Percentiles rank a stretch among this genome's conserved stretches.
phyloP scores from a whole-genome alignment of 176 grass and related monocot species.

The Calamus simplicifolius region DNA sequence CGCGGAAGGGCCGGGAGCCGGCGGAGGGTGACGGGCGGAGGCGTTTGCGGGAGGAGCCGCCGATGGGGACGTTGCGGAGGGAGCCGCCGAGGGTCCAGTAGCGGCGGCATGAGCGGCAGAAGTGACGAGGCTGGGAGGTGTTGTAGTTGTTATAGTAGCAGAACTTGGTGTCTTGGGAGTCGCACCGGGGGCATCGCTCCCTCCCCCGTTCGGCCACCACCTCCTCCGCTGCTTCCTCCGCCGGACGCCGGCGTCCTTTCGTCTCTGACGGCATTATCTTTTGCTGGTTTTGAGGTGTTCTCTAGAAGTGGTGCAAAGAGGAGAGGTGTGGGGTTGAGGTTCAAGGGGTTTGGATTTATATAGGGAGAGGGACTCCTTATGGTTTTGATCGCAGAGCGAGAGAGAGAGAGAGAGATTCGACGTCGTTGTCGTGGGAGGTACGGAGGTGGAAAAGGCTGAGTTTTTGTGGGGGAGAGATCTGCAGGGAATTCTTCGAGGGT shows the following conservation, averaged over 20 bases:
- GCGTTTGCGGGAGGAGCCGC: slow-evolving; percentile 85
- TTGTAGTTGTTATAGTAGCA: slow-evolving; percentile 99
- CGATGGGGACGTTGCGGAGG: slow-evolving; percentile 90
- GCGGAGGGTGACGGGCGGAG: slow-evolving; percentile 28
- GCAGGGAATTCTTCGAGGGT: too few species aligned
- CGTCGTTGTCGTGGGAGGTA: too few species aligned
- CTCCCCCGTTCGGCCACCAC: slow-evolving; percentile 4
- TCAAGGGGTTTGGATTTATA: too few species aligned
- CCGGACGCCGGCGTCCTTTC: background rate
- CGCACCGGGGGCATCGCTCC: slow-evolving; percentile 87
- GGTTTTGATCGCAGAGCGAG: too few species aligned
- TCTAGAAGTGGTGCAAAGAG: too few species aligned
- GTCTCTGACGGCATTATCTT: background rate
- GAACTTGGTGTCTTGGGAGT: slow-evolving; percentile 93
- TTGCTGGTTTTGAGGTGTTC: too few species aligned
- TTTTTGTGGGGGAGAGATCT: too few species aligned
- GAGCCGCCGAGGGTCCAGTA: slow-evolving; percentile 97
- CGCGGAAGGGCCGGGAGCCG: background rate
- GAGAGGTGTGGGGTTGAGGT: too few species aligned
- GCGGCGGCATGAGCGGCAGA: slow-evolving; percentile 90
- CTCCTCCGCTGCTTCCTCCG: slow-evolving; percentile 7
- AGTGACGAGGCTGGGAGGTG: slow-evolving; percentile 91
- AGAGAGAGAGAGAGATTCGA: too few species aligned
- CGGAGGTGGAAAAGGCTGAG: too few species aligned
- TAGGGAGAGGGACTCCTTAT: too few species aligned